Evolutionary conservation across 768 basidiomycete species (phyloP).

Genomic region (Mycena galericulata): DNA sequence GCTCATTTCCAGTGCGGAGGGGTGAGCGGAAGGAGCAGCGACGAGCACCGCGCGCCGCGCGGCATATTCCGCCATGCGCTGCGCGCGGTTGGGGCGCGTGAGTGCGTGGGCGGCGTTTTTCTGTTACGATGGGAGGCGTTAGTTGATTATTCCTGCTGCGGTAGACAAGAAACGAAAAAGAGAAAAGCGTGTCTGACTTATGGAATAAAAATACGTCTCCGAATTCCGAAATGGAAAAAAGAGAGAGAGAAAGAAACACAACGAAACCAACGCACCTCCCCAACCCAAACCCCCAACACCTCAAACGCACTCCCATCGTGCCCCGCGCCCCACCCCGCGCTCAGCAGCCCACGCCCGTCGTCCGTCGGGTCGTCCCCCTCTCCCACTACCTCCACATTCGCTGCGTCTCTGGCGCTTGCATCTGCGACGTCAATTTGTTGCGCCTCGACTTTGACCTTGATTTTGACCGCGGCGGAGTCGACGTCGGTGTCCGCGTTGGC

Average conservation of each 20-base stretch:
- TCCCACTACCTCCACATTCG: no score
- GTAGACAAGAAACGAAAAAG: not conserved
- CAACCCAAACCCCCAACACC: constrained; percentile 72
- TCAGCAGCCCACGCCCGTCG: constrained; percentile 71
- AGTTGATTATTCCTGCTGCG: no score
- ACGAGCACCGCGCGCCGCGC: constrained; percentile 67
- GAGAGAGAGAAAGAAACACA: constrained; percentile 7
- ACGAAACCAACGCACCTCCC: constrained; percentile 60
- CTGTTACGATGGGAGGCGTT: no score
- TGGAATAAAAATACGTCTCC: no score
- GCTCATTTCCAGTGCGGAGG: no score
- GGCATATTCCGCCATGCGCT: constrained; percentile 75
- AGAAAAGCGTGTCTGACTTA: no score
- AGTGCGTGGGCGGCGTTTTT: constrained; percentile 62
- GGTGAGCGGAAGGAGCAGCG: no score
- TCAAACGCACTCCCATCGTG: constrained; percentile 85
- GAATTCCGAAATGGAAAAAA: no score
- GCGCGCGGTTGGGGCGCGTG: constrained; percentile 70
- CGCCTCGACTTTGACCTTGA: no score
- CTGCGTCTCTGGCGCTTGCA: no score
- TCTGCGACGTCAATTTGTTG: no score
- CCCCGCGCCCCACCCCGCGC: constrained; percentile 81
- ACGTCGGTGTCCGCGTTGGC: not conserved
- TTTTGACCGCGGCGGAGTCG: no score
- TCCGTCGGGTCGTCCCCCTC: constrained; percentile 55